Conservation (phyloP, 192 early-diverging fungal genomes). For the Rhizophagus sp. region DNA sequence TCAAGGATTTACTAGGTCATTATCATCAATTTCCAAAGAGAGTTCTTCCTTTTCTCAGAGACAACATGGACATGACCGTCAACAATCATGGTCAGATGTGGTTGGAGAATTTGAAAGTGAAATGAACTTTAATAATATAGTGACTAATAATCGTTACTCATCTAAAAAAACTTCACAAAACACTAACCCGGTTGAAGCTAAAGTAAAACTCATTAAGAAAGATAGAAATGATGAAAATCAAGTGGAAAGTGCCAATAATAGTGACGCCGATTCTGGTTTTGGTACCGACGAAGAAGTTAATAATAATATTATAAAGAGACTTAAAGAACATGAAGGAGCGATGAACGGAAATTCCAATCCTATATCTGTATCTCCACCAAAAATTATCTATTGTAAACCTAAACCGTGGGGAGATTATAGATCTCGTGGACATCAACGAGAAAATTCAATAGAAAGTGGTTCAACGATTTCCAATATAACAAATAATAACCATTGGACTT, state of each 20-base stretch:
- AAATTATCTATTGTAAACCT: slow-evolving; percentile 27
- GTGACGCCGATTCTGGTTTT: slow-evolving; percentile 29
- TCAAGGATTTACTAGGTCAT: neutral
- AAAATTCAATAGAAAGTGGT: neutral
- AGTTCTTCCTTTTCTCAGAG: neutral
- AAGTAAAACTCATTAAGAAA: neutral
- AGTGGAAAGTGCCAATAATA: slow-evolving; percentile 10
- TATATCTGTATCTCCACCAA: slow-evolving; percentile 19
- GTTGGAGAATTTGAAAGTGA: slow-evolving; percentile 46
- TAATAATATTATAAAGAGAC: neutral
- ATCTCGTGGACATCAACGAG: slow-evolving; percentile 9
- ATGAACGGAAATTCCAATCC: neutral
- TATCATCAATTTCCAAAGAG: neutral
- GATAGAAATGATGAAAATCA: slow-evolving; percentile 6
- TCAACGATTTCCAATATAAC: neutral
- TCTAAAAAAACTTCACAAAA: neutral
- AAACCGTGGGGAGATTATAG: slow-evolving; percentile 25
- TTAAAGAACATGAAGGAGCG: neutral
- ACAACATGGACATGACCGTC: slow-evolving; percentile 15
- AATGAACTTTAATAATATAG: too few species aligned
- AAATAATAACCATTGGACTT: slow-evolving; percentile 30
- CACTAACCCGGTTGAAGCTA: neutral
- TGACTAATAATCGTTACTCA: neutral
- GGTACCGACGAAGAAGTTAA: slow-evolving; percentile 24
- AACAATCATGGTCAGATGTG: slow-evolving; percentile 49